Evolutionary conservation across 2,329 filamentous ascomycete species (phyloP).

Genomic region (Aspergillus cejpii): DNA sequence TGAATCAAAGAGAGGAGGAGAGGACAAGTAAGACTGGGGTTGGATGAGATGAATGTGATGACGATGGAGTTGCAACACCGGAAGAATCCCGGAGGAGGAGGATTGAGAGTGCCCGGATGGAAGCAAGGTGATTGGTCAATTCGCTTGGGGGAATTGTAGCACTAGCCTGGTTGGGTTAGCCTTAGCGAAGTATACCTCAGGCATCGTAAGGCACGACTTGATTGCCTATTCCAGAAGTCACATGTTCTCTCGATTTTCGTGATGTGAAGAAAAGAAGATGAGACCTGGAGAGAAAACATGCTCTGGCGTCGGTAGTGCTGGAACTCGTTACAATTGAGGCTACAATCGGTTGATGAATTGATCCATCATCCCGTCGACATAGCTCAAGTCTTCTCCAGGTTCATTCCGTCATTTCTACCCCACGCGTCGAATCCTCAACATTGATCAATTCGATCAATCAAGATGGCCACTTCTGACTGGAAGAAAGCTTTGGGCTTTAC

Average conservation of each 20-base stretch:
- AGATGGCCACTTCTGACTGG: slow-evolving; percentile 46
- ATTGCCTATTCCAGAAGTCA: not conserved
- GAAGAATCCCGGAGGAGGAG: slow-evolving; percentile 5
- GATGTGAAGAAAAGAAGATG: slow-evolving; percentile 3
- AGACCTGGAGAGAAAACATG: not conserved
- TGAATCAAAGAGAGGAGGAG: not conserved
- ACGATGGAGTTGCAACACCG: slow-evolving; percentile 7
- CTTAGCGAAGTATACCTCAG: not conserved
- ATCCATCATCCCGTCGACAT: not conserved
- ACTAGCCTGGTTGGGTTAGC: slow-evolving; percentile 1
- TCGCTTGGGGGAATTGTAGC: not conserved
- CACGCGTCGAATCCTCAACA: slow-evolving; percentile 1
- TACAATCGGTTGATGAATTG: not conserved
- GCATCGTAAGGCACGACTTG: not conserved
- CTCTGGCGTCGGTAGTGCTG: not conserved
- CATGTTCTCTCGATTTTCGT: slow-evolving; percentile 4
- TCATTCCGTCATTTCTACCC: slow-evolving; percentile 23
- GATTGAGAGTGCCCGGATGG: not conserved
- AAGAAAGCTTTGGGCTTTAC: slow-evolving; percentile 49
- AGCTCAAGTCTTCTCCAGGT: not conserved
- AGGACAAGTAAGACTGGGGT: slow-evolving; percentile 6
- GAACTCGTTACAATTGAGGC: not conserved
- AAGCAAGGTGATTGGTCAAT: not conserved
- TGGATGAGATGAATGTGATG: slow-evolving; percentile 14
- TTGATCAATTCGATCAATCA: slow-evolving; percentile 9